Evolutionary conservation across 371 early-diverging fungal species (phyloP), one percentile per base, ranked within the genome.

Genomic region (Mortierella sp.): DNA sequence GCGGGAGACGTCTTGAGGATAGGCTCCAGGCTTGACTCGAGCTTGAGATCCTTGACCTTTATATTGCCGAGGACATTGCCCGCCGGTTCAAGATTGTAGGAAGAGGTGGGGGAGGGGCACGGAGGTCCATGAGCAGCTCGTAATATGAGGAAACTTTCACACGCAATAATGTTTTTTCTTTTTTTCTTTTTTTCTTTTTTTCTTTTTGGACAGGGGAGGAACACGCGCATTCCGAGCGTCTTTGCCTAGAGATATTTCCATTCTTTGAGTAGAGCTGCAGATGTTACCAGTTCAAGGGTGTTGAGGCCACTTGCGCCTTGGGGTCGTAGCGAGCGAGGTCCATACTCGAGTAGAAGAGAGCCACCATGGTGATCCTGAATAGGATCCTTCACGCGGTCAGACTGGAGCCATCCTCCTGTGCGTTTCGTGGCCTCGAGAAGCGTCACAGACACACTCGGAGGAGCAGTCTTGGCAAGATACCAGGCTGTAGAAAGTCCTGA

Each of bases 401-500:
- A 89, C 29, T 89, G 85, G 63, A 98, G 84, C 97, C 97, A 97
- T 1, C 98, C 98, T 47, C 98, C 97, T 11, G 90, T 75, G 26
- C 94, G 90, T 51, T 89, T 70, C 4, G 90, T 72, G 18, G 84
- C 85, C 69, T 97, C 96, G n/a, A 96, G 70, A 43, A 97, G 79
- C 1, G 86, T 84, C 45, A 98, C 88, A 43, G 80, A 81, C 26
- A 86, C 83, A 18, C 77, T 67, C 7, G 70, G 14, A 4, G 89
- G 89, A 0, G 89, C 82, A 56, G 86, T 77, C 28, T 86, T 83
- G 6, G 95, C 83, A 18, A 97, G 82, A 81, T 93, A 91, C 84
- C 92, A 95, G 4, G 97, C 96, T 0, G 95, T 82, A 15, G 95
- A 88, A 45, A 98, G 90, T 3, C 98, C 97, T 30, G 95, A 91